Conservation (phyloP, 345 rosid genomes). For the Gossypium bickii region DNA sequence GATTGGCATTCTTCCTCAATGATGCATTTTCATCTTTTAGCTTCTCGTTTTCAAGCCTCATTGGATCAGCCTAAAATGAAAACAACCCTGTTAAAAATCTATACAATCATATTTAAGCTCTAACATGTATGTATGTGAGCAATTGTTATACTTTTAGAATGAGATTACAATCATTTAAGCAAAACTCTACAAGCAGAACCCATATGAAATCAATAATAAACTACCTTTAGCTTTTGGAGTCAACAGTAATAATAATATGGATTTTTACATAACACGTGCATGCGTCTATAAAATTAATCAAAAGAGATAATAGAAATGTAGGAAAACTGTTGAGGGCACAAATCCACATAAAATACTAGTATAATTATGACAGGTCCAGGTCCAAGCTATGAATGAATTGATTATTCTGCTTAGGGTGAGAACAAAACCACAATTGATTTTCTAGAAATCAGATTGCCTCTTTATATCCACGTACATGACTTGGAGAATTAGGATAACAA, state of each 20-base stretch:
- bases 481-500: too few species aligned
- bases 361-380: too few species aligned
- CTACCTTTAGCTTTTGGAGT: neutral
- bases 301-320: neutral
- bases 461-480: too few species aligned
- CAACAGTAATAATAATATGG: neutral
- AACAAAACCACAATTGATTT: too few species aligned
- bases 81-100: neutral
- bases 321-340: too few species aligned
- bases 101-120: neutral
- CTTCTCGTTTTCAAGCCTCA: neutral
- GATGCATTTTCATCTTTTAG: neutral
- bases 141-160: neutral
- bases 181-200: neutral
- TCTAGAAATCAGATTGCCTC: too few species aligned
- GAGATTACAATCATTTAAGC: neutral
- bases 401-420: too few species aligned
- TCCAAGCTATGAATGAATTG: too few species aligned
- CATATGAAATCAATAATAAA: neutral
- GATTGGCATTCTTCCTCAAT: neutral
- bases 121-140: neutral
- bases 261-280: neutral
- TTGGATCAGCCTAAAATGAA: neutral
- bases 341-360: too few species aligned
- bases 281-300: neutral